Evolutionary conservation across 805 yeast genomes (phyloP), one percentile per base, ranked within the genome.

Genomic region (Blastobotrys attinorum): DNA sequence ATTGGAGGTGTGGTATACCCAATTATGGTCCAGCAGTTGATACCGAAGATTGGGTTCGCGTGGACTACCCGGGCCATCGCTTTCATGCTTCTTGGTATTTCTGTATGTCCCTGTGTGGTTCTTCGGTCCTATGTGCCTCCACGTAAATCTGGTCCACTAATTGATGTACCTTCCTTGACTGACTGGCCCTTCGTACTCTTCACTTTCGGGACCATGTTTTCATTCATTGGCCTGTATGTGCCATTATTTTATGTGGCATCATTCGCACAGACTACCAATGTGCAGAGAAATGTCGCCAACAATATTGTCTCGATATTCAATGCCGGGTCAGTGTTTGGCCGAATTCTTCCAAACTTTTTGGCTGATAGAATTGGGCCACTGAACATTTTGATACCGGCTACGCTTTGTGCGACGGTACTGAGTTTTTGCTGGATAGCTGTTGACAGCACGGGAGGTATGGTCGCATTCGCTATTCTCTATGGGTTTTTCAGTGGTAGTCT

Each of bases 1-100:
- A 50, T 74, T 7, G 79, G 79, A 3, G 75, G 77, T 8, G 57
- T 71, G 47, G 43, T 70, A 27, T 70, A 70, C 50, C 77, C 78
- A 20, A 58, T 75, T 32, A 63, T 73, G 65, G 62, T 73, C 18
- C 65, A 71, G 42, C 52, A 54, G 11, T 57, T 74, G 36, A 70
- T 70, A 38, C 49, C 54, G 11, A 51, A 55, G n/a, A 56, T 71
- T 20, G 79, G 79, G 1, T 75, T 69, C 53, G 61, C 62, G 11
- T 74, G 78, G 76, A 70, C 75, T 4, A 59, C 72, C 25, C 59
- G 79, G 46, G 55, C 63, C 4, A 53, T 73, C 41, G 72, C 72
- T 0, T 66, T 75, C 48, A 54, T 72, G 27, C 61, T 67, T 37
- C 43, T 64, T 8, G 60, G 44, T 1, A 51, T 59, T 18, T 45